These are phyloP conservation scores for Dryadomyces quercus-mongolicae DNA, from an alignment of 2,329 filamentous ascomycete genomes.

Conservation along the genomic window DNA sequence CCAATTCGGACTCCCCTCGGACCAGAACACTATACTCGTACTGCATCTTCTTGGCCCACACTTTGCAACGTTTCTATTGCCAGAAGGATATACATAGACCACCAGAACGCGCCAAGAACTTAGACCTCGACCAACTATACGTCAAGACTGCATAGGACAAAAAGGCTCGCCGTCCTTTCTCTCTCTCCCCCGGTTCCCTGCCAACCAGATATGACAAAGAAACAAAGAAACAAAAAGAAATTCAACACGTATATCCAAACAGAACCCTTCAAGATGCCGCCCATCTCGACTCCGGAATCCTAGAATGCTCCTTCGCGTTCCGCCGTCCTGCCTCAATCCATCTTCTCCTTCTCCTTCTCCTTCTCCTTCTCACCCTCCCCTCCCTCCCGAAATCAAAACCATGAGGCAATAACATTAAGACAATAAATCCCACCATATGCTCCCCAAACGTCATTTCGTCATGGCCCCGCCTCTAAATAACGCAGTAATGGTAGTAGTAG, in stretches of 20 bases:
- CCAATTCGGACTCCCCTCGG: too few relatives aligned
- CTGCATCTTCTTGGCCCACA: not conserved
- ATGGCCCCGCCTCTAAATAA: constrained; percentile 7
- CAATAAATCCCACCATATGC: constrained; percentile 5
- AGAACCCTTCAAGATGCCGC: not conserved
- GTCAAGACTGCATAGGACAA: not conserved
- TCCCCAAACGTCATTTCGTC: constrained; percentile 9
- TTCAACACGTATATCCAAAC: not conserved
- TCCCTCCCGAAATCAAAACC: not conserved
- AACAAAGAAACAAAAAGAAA: too few relatives aligned
- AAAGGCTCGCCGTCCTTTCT: not conserved
- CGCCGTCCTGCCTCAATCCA: not conserved
- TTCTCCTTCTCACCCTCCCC: not conserved
- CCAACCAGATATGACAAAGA: not conserved
- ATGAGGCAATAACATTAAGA: not conserved
- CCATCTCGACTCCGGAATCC: not conserved
- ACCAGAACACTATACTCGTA: too few relatives aligned
- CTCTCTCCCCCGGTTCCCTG: not conserved
- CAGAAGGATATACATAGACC: too few relatives aligned
- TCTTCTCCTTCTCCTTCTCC: not conserved
- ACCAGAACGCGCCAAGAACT: not conserved
- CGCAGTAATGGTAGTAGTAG: not conserved
- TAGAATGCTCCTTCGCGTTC: not conserved
- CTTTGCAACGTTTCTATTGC: not conserved
- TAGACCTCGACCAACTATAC: not conserved